These are phyloP conservation scores for Cercospora canescens DNA, from an alignment of 2,329 filamentous ascomycete species.

Conservation along the genomic window DNA sequence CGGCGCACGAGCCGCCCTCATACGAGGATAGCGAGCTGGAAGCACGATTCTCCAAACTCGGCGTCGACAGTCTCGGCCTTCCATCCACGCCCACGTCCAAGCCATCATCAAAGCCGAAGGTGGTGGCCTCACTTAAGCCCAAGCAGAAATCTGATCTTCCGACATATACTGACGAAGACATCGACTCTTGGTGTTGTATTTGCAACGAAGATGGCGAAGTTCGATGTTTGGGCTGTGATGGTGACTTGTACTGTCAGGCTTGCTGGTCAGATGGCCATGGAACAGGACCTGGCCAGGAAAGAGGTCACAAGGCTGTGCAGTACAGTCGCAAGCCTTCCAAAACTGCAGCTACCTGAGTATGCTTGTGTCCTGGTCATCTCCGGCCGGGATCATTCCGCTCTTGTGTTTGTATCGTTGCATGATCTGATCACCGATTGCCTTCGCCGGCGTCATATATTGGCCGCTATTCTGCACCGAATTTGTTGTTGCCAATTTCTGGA, in stretches of 20 bases:
- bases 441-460: neutral
- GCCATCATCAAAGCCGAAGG: constrained; percentile 34
- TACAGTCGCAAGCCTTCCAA: constrained; percentile 19
- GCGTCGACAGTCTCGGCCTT: constrained; percentile 43
- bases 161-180: constrained; percentile 66
- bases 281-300: constrained; percentile 68
- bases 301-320: constrained; percentile 64
- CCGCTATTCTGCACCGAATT: neutral
- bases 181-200: constrained; percentile 77
- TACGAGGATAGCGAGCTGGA: constrained; percentile 47
- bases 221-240: constrained; percentile 69
- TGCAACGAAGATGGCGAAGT: constrained; percentile 77
- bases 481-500: no score
- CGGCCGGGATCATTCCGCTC: neutral
- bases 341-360: constrained; percentile 9
- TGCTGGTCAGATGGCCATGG: constrained; percentile 85
- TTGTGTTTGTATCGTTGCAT: neutral
- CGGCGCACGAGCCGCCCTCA: constrained; percentile 28
- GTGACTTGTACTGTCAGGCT: constrained; percentile 70
- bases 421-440: neutral
- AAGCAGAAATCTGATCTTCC: constrained; percentile 38
- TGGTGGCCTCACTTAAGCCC: constrained; percentile 22
- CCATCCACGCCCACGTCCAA: constrained; percentile 50
- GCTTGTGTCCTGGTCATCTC: neutral
- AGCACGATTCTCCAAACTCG: constrained; percentile 47